Evolutionary conservation across 768 basidiomycete species (phyloP).

Genomic region (Phylloporus sp.): DNA sequence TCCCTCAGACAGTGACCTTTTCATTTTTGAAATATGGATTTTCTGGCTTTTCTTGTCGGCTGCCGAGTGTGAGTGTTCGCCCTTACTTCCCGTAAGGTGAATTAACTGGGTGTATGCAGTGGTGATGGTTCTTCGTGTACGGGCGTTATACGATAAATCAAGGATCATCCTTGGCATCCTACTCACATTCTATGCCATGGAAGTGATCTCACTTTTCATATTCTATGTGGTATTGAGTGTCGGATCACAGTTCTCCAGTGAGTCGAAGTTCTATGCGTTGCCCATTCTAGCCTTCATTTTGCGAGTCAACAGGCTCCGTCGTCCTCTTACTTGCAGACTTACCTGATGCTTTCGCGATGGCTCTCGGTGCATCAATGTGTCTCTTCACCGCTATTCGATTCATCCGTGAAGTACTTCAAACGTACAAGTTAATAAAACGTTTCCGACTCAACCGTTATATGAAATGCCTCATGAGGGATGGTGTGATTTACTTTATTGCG

Average conservation of each 20-base stretch:
- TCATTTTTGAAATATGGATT: background rate
- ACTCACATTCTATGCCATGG: background rate
- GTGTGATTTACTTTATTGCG: slow-evolving; percentile 1
- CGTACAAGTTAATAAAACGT: background rate
- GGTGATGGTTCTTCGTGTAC: slow-evolving; percentile 1
- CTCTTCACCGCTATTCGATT: background rate
- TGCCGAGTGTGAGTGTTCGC: background rate
- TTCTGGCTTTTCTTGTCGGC: background rate
- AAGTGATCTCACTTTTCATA: background rate
- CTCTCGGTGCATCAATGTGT: background rate
- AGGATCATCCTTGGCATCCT: background rate
- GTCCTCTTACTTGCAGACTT: background rate
- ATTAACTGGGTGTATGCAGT: background rate
- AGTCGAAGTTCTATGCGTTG: too few species aligned
- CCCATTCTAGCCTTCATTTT: background rate
- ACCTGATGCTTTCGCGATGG: background rate
- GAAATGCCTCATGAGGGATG: background rate
- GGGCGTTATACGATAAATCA: background rate
- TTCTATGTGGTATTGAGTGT: background rate
- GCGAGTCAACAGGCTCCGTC: background rate
- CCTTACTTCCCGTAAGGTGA: background rate
- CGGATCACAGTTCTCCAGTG: background rate
- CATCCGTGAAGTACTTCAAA: background rate
- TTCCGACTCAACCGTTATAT: background rate
- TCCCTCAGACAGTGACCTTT: too few species aligned